Evolutionary conservation across 257 asterid genomes (phyloP).

Genomic region (Nicotiana noctiflora): DNA sequence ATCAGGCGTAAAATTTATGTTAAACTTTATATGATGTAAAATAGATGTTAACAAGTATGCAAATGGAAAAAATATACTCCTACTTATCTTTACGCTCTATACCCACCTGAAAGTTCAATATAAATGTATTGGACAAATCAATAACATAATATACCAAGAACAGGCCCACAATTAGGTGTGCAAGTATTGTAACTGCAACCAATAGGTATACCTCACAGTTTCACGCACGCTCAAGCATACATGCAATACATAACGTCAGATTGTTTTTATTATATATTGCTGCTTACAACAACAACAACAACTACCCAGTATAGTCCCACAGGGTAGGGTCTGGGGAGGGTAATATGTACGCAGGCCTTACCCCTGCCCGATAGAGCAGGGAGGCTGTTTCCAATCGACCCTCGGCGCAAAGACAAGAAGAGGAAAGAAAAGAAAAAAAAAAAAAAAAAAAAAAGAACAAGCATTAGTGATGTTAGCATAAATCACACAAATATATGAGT

Average conservation of each 20-base stretch:
- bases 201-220: slow-evolving; percentile 1
- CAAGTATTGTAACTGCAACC: not conserved
- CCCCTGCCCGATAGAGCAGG: no score
- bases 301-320: no score
- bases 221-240: not conserved
- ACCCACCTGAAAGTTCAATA: not conserved
- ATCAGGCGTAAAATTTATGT: not conserved
- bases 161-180: not conserved
- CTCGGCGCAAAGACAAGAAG: no score
- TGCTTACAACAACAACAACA: no score
- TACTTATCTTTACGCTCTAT: not conserved
- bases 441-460: no score
- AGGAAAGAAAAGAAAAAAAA: no score
- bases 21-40: not conserved
- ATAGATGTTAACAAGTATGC: not conserved
- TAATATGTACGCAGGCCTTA: no score
- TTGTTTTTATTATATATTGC: not conserved
- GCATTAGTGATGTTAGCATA: no score
- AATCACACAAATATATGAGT: no score
- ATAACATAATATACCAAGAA: not conserved
- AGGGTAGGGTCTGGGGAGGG: no score
- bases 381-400: no score
- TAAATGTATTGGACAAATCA: not conserved
- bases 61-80: not conserved
- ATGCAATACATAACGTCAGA: not conserved